Base-by-base conservation (phyloP, 2,329 filamentous ascomycete species). In the Incumbomyces lentus region DNA sequence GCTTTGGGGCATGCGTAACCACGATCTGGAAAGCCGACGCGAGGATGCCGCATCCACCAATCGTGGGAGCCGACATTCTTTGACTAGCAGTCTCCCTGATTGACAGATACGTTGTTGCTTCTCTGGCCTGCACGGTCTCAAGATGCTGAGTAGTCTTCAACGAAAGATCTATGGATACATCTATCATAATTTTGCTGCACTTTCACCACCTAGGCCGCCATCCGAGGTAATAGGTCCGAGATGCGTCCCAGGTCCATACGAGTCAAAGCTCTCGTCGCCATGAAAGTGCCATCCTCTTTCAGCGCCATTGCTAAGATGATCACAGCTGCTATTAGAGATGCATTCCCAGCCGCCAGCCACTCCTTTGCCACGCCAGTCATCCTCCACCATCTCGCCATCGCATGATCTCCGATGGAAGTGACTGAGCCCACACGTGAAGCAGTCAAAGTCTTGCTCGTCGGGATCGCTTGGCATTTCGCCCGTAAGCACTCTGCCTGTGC, bases 401-500 rank as follows among this genome's bases (percentile, higher is more conserved):
- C 32, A 22, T 26, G 19, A 40, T 49, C 68, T 68, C 43, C 78
- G 65, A 34, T 67, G 66, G 63, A 81, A 95, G 33, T 78, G 78
- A 55, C 79, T 88, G 57, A 95, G 62, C 0, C 85, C 82, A 59
- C 86, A 90, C 1, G 88, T 95, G 62, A 82, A 94, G 50, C 86
- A 86, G 49, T 75, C 71, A 62, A 95, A 95, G 63, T 95, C 89
- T 52, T 92, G 83, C 44, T 76, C 75, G 6, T 77, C 78, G 26
- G 79, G 71, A 60, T 83, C 78, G 1, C 78, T 74, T 0, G 89
- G 89, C 74, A 90, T 81, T 16, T 65, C 58, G 0, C 87, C 88
- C 1, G 89, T 95, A 56, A 98, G 69, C 1, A 79, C 81, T 34
- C 92, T 76, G 1, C 90, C 90, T 55, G 92, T 76, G 7, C 85